phyloP scores from a whole-genome alignment of 345 rosid genomes.

The Fremontodendron californicum region DNA sequence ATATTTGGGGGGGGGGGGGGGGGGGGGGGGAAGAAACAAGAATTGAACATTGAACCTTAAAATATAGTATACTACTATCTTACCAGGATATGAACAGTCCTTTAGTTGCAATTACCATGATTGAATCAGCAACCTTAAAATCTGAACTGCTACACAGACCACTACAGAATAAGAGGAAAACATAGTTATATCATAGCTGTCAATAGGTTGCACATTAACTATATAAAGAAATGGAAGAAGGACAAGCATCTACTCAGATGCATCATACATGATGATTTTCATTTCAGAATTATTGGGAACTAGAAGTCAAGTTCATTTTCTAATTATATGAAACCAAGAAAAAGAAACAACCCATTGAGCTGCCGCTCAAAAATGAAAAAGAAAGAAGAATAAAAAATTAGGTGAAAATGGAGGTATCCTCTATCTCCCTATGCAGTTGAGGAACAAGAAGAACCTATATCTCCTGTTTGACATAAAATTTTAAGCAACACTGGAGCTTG shows the following conservation, averaged over 20 bases:
- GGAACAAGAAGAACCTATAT: neutral
- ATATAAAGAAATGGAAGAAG: neutral
- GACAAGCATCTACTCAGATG: neutral
- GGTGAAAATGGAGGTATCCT: neutral
- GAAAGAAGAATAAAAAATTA: neutral
- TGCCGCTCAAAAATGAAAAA: neutral
- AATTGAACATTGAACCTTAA: neutral
- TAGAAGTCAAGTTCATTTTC: neutral
- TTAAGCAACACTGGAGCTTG: neutral
- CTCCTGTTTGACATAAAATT: neutral
- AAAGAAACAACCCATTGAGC: neutral
- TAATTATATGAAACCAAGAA: neutral
- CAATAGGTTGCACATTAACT: neutral
- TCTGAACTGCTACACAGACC: constrained; percentile 19
- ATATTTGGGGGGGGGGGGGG: too few relatives aligned
- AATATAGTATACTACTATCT: constrained; percentile 8
- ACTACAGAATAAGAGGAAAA: constrained; percentile 6
- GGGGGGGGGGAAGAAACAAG: neutral
- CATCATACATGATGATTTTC: neutral
- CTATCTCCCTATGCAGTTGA: neutral
- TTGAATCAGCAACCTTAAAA: constrained; percentile 13
- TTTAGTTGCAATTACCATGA: constrained; percentile 83
- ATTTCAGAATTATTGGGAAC: neutral
- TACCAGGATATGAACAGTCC: constrained; percentile 80
- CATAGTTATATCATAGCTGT: neutral